Percentiles rank a stretch among this genome's conserved stretches.
Conservation (phyloP, 176 grass and related monocot genomes). For the Tuctoria greenei region DNA sequence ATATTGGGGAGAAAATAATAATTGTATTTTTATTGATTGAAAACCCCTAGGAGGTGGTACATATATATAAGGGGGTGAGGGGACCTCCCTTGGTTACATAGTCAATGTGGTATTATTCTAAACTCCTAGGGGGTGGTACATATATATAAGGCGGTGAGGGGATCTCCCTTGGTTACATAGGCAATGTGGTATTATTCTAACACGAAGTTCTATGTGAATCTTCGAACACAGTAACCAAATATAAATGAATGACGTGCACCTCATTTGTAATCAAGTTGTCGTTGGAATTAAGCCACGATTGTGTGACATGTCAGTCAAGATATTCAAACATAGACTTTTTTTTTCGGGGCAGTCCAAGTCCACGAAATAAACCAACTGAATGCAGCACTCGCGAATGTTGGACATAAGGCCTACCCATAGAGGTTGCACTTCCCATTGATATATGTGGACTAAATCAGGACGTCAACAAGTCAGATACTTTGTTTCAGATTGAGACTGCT, state of each 20-base stretch:
- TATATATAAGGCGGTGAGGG: too few relatives aligned
- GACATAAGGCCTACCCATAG: not conserved
- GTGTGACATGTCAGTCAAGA: not conserved
- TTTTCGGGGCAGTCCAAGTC: not conserved
- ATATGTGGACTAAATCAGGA: not conserved
- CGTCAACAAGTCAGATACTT: not conserved
- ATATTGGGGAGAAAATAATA: too few relatives aligned
- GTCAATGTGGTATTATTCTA: too few relatives aligned
- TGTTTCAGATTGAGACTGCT: not conserved
- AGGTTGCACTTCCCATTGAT: not conserved
- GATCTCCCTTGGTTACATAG: too few relatives aligned
- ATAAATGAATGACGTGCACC: not conserved
- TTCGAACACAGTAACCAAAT: not conserved
- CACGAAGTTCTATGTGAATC: too few relatives aligned
- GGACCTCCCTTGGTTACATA: too few relatives aligned
- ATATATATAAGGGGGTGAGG: too few relatives aligned
- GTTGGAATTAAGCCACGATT: too few relatives aligned
- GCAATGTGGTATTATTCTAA: too few relatives aligned
- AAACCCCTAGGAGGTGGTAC: too few relatives aligned
- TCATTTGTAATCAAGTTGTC: not conserved
- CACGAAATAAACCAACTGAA: not conserved
- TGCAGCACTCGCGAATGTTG: not conserved
- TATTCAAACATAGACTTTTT: not conserved
- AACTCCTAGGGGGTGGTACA: too few relatives aligned
- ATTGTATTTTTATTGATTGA: too few relatives aligned